Percentiles rank a stretch among this genome's conserved stretches.
Evolutionary conservation across 257 asterid species (phyloP).

Genomic region (Salvia miltiorrhiza): DNA sequence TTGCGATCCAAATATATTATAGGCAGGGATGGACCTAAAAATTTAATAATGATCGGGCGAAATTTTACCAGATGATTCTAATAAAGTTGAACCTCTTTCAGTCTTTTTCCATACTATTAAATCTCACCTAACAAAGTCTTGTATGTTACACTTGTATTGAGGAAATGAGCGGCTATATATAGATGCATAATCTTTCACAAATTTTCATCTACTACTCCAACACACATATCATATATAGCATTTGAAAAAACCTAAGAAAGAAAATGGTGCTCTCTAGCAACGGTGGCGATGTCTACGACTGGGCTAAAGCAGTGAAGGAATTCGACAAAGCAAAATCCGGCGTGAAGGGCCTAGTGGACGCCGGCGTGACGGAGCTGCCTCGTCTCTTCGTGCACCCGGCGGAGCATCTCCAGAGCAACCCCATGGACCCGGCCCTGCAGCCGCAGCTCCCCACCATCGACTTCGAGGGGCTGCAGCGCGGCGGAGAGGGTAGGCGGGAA

Average conservation of each 20-base stretch:
- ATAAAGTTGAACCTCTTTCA: background rate
- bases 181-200: background rate
- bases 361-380: constrained; percentile 26
- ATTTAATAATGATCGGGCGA: too few species aligned
- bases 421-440: background rate
- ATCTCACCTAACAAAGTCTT: background rate
- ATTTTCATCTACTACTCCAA: background rate
- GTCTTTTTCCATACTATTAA: too few species aligned
- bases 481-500: too few species aligned
- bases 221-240: background rate
- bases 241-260: background rate
- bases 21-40: too few species aligned
- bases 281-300: background rate
- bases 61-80: too few species aligned
- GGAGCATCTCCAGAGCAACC: background rate
- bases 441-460: constrained; percentile 32
- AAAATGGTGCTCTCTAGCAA: constrained; percentile 5
- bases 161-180: background rate
- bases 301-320: constrained; percentile 29
- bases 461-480: constrained; percentile 14
- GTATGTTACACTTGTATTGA: too few species aligned
- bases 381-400: constrained; percentile 29
- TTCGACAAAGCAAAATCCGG: constrained; percentile 37
- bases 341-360: constrained; percentile 38
- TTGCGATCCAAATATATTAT: too few species aligned